Base-by-base conservation (phyloP, 169 alveolate genomes). In the Condylostoma magnum region DNA sequence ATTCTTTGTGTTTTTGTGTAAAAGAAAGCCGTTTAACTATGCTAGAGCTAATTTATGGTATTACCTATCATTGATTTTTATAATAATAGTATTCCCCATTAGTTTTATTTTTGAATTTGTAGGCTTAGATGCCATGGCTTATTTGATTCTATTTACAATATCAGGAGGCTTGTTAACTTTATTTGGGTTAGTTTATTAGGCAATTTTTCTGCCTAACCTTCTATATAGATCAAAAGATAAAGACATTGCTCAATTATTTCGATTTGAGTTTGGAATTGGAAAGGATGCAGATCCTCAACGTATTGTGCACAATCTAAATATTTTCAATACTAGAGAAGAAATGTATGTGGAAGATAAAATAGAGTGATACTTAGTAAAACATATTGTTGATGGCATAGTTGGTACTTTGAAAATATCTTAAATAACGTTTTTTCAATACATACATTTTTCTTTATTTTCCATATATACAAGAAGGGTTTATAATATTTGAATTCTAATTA, bases 11-110 rank as follows among this genome's bases (percentile, higher is more conserved):
- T 33, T 57, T 34, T 18, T 57, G 4, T 15, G n/a, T 10, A 28
- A 30, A 36, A 34, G n/a, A 27, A 57, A 57, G 28, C 69, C 69
- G 0, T 57, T 18, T 33, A 57, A 57, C 25, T 57, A 57, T 4
- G 20, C 69, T 34, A 28, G 69, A 28, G n/a, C 27, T 20, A 57
- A 37, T 33, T n/a, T 30, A 2, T 57, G 69, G 53, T 20, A 57
- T 0, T 25, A 15, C 3, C 12, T 22, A 18, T 20, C 37, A 15
- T 51, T 51, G 31, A n/a, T n/a, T n/a, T n/a, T n/a, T n/a, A n/a
- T n/a, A n/a, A 2, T 51, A n/a, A 33, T 25, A 1, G 60, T 51
- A 12, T 2, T 22, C 31, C 25, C 37, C 37, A 15, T 22, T 12
- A 18, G 60, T 33, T 51, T 51, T 22, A 10, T n/a, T 12, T 53